Percentiles rank a stretch among this genome's conserved stretches.
These are phyloP conservation scores for Suhomyces xylopsoci DNA, from an alignment of 805 yeast species.

Conservation along the genomic window DNA sequence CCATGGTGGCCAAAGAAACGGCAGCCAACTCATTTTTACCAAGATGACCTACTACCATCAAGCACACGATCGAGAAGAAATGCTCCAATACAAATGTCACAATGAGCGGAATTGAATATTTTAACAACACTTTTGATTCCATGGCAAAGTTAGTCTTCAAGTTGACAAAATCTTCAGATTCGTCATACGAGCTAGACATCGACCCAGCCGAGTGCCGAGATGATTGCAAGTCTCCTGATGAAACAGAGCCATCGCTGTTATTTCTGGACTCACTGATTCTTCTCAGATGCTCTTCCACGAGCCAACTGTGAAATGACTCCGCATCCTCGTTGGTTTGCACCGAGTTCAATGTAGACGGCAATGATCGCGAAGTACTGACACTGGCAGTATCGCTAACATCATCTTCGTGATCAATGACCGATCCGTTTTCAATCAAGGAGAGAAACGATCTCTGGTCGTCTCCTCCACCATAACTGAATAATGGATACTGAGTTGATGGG, in stretches of 20 bases:
- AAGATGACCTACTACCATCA: slow-evolving; percentile 44
- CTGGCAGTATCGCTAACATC: slow-evolving; percentile 38
- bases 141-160: slow-evolving; percentile 23
- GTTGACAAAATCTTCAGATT: slow-evolving; percentile 30
- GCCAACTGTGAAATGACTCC: slow-evolving; percentile 43
- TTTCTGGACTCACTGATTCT: slow-evolving; percentile 23
- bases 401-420: slow-evolving; percentile 25
- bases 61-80: slow-evolving; percentile 40
- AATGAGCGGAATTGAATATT: slow-evolving; percentile 39
- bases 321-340: slow-evolving; percentile 35
- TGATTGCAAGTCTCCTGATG: slow-evolving; percentile 3
- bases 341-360: slow-evolving; percentile 40
- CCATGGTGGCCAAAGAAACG: slow-evolving; percentile 44
- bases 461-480: slow-evolving; percentile 42
- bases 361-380: slow-evolving; percentile 38
- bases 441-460: slow-evolving; percentile 44
- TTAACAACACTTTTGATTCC: slow-evolving; percentile 27
- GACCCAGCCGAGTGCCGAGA: slow-evolving; percentile 4
- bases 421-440: slow-evolving; percentile 36
- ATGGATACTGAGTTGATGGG: slow-evolving; percentile 42
- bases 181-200: slow-evolving; percentile 11
- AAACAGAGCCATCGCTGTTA: slow-evolving; percentile 3
- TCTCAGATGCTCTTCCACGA: slow-evolving; percentile 41
- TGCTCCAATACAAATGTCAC: slow-evolving; percentile 43
- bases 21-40: slow-evolving; percentile 46